phyloP scores from a whole-genome alignment of 176 grass and related monocot genomes.

The Musa itinerans region DNA sequence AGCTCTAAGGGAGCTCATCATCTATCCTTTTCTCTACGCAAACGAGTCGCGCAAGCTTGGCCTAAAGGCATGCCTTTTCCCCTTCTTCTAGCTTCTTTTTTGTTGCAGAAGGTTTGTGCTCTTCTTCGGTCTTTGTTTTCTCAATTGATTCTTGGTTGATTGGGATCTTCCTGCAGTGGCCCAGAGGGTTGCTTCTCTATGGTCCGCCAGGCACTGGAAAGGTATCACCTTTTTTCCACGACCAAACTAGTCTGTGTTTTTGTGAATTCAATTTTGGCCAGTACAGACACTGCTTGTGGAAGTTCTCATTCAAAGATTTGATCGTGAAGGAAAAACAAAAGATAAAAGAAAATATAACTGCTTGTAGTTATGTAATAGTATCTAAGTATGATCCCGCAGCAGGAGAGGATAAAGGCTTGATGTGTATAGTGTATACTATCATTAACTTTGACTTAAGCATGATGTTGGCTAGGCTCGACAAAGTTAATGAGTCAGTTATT shows the following conservation, averaged over 20 bases:
- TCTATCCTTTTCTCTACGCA: constrained; percentile 53
- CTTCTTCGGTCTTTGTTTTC: background rate
- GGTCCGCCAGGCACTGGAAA: constrained; percentile 86
- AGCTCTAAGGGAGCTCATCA: constrained; percentile 67
- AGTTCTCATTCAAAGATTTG: background rate
- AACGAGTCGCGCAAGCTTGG: constrained; percentile 41
- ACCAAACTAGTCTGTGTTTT: background rate
- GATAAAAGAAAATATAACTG: background rate
- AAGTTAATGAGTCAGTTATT: too few relatives aligned
- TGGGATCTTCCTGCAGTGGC: constrained; percentile 43
- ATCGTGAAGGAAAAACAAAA: background rate
- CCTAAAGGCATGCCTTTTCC: constrained; percentile 36
- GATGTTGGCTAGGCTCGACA: too few relatives aligned
- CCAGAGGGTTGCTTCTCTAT: constrained; percentile 83
- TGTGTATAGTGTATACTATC: too few relatives aligned
- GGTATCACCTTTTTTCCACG: constrained; percentile 26
- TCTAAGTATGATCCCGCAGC: too few relatives aligned
- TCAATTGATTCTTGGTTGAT: constrained; percentile 6
- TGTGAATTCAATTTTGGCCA: background rate
- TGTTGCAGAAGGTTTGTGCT: background rate
- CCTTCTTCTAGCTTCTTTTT: constrained; percentile 1
- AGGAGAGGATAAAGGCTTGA: too few relatives aligned
- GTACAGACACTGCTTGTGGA: background rate
- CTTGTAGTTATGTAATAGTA: too few relatives aligned
- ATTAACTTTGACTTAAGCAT: too few relatives aligned